phyloP scores from a whole-genome alignment of 2,329 filamentous ascomycete genomes.

The Xylaria sp. region DNA sequence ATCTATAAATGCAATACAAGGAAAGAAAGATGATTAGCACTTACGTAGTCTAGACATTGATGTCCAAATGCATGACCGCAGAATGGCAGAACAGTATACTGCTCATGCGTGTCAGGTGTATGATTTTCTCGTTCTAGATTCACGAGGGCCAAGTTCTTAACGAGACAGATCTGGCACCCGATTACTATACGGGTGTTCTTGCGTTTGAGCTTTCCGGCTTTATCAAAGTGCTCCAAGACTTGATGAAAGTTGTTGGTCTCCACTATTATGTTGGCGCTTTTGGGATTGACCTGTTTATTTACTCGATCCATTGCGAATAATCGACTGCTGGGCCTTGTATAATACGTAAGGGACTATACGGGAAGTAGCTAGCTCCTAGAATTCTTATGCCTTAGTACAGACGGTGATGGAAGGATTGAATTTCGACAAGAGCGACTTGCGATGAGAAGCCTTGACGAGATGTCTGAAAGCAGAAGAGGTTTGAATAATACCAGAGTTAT shows the following conservation, averaged over 20 bases:
- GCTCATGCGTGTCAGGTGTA: not conserved
- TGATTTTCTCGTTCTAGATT: not conserved
- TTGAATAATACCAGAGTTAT: not conserved
- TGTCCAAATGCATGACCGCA: conserved; percentile 19
- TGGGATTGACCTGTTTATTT: not conserved
- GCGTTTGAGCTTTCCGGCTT: not conserved
- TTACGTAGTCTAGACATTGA: not conserved
- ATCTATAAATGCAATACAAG: not conserved
- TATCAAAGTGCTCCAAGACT: conserved; percentile 11
- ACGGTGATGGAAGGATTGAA: not conserved
- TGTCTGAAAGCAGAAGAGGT: not conserved
- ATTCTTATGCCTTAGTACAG: not conserved
- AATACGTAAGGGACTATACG: not conserved
- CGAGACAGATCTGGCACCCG: conserved; percentile 20
- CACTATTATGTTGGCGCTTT: not conserved
- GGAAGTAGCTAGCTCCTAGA: not conserved
- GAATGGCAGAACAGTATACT: conserved; percentile 12
- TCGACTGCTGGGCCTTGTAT: not conserved
- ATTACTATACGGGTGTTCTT: not conserved
- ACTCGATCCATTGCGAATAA: not conserved
- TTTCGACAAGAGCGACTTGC: not conserved
- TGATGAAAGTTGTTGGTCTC: conserved; percentile 24
- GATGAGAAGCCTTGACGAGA: not conserved
- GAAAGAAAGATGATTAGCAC: not conserved
- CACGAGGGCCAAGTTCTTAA: conserved; percentile 3